Base-by-base conservation (phyloP, 1,284 basidiomycete species). In the Phlebopus sp. region DNA sequence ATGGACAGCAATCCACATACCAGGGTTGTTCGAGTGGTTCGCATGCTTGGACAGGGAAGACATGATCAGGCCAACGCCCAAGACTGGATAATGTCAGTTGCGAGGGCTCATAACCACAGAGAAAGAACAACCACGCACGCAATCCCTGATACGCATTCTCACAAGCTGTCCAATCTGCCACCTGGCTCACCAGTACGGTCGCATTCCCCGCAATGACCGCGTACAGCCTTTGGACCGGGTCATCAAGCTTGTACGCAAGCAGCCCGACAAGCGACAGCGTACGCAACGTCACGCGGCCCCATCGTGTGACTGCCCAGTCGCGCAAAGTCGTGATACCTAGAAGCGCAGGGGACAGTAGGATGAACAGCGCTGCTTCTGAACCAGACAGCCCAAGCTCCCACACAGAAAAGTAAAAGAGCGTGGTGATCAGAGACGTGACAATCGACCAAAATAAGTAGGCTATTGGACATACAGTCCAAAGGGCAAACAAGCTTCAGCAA, bases 331-430 rank as follows among this genome's bases (percentile, higher is more conserved):
- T 56, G 31, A 79, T 68, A 1, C 73, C 70, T 14, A 93, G 75
- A 4, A 89, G 57, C 15, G 77, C 58, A 0, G 90, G 89, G 0
- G 90, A 81, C 18, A 93, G 74, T 11, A 82, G 79, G 4, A 78
- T 74, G 4, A 91, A 69, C 4, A 91, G 68, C 0, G 87, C 78
- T 5, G 87, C 70, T 62, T 92, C 90, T 27, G 84, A 80, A 2
- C 90, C 89, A n/a, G 87, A 77, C 42, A 86, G 74, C 40, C 84
- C 88, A 15, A 95, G 82, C 59, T 90, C 79, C 92, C 91, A 95
- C 6, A 95, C 84, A 19, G 89, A 92, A 72, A 91, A 94, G 69
- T 94, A 97, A 71, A 96, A 97, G 5, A 97, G 77, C 32, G 87
- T 86, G 0, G 90, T 85, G 8, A 87, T 81, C 17, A 97, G 78